Base-by-base conservation (phyloP, 2,329 filamentous ascomycete species). In the Pseudogymnoascus sp. region DNA sequence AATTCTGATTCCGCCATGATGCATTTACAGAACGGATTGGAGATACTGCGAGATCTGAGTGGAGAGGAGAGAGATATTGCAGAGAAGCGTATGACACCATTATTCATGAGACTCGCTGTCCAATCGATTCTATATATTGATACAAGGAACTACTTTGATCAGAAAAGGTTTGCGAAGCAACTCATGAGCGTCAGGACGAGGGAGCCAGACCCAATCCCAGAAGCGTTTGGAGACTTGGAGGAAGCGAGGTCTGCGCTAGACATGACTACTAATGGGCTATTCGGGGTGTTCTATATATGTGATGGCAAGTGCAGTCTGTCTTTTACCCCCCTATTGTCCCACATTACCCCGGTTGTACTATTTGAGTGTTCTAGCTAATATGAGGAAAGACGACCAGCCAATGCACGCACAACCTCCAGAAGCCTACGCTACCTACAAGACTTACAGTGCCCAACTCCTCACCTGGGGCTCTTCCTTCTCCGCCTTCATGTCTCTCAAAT, bases 41-140 rank as follows among this genome's bases (percentile, higher is more conserved):
- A 67, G 57, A 47, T 72, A 63, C 50, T 37, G 18, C 59, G 36
- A 20, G 50, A 59, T 37, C 57, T 30, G 41, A 16, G 36, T 61
- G 35, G 39, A 18, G 16, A 58, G 33, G 63, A 67, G 2, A 60
- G 61, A 25, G 57, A 67, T 59, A 33, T 69, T 5, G 65, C 70
- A 20, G 64, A 67, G 35, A 64, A 65, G 11, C 35, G 65, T 5
- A 67, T 71, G 22, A 61, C 61, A 2, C 68, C 67, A 14, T 57
- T 71, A 3, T 68, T 71, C 30, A 61, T 65, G 30, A 60, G 70
- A 62, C 62, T 71, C 8, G 65, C 63, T 20, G 60, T 69, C 7
- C 68, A 71, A 58, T 64, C 68, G n/a, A 67, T 70, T 36, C 18
- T 71, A 11, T 71, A 68, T 36, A 62, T 70, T 16, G 69, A 70